Percentiles rank a stretch among this genome's conserved stretches.
phyloP scores from a whole-genome alignment of 257 asterid species.

The Ehretia macrophylla region DNA sequence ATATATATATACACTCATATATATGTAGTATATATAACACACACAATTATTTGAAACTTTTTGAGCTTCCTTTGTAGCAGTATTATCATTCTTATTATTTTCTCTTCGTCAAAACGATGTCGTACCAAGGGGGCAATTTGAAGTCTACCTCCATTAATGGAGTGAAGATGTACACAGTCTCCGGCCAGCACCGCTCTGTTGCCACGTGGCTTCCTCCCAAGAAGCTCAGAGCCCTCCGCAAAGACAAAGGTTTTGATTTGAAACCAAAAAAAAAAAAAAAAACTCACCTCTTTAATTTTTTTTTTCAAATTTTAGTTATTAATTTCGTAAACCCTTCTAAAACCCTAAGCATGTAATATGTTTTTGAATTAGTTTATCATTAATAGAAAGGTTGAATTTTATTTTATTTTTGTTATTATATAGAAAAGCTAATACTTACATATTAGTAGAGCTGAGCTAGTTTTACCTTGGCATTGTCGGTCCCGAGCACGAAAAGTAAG shows the following conservation, averaged over 20 bases:
- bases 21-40: no score
- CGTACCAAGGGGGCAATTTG: conserved; percentile 74
- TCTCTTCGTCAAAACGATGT: conserved; percentile 33
- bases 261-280: no score
- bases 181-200: conserved; percentile 56
- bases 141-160: conserved; percentile 87
- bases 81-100: no score
- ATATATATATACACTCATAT: no score
- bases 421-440: not conserved
- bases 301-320: not conserved
- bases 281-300: no score
- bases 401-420: not conserved
- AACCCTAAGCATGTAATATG: not conserved
- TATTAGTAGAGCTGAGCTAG: no score
- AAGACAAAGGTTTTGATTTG: conserved; percentile 49
- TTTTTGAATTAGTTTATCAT: not conserved
- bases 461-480: no score
- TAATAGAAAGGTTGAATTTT: not conserved
- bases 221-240: conserved; percentile 78
- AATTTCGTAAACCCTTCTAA: not conserved
- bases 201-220: conserved; percentile 90
- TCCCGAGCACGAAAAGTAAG: no score
- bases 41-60: no score
- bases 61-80: no score
- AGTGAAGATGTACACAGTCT: conserved; percentile 72